Evolutionary conservation across 148 eudicot species (phyloP), one percentile per base, ranked within the genome.

Genomic region (Limonium bicolor): DNA sequence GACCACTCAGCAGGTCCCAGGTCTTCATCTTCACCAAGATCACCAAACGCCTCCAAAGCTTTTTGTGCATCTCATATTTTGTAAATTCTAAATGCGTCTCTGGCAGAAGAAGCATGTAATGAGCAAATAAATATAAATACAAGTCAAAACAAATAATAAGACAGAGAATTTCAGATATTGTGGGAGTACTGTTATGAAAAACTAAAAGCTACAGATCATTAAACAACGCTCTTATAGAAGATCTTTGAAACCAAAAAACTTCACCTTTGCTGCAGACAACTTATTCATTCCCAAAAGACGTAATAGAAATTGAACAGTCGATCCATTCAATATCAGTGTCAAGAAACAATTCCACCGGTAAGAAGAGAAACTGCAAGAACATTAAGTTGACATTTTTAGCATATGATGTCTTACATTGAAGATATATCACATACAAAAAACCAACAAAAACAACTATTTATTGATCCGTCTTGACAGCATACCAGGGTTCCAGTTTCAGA

Each of bases 1-100:
- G 74, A 66, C 96, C 96, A 86, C 41, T 86, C 96, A 53, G 72
- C 81, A 60, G 96, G 96, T 47, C 93, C 96, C 37, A 86, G 64
- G 57, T 86, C 96, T 49, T 86, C 96, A 54, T 86, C 96, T 48
- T 86, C 96, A 32, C 80, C 87, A 34, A 86, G 84, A 66, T 81
- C 78, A 52, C 79, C 69, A 66, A 86, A 86, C 36, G 83, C 78
- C 63, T 75, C 81, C 32, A 86, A 55, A 22, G 96, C 96, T 63
- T 72, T 81, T 49, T 70, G 77, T 69, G 39, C 93, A 86, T 81
- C 62, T 81, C 93, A 59, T 60, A 64, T 50, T 78, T 81, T 16
- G 96, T 86, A 64, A 62, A 86, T 24, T 81, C 71, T 61, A 86
- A 61, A 86, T 72, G 56, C 96, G 83, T 52, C 56, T 81, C 96